Evolutionary conservation across 805 yeast species (phyloP).

Genomic region (Priceomyces medius): DNA sequence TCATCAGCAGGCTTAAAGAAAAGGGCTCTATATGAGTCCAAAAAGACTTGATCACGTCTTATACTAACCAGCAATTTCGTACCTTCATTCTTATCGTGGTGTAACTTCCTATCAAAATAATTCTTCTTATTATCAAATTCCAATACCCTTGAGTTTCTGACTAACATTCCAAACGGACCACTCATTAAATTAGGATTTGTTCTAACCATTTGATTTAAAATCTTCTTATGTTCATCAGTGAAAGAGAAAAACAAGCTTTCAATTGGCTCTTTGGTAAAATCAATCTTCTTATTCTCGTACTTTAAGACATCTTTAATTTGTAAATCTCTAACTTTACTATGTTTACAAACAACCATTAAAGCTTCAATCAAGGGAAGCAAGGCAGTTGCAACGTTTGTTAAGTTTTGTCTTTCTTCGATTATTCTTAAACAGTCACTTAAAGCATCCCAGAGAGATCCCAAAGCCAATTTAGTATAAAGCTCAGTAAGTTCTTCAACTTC

Average conservation of each 20-base stretch:
- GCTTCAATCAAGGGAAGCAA: slow-evolving; percentile 86
- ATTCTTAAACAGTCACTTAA: slow-evolving; percentile 68
- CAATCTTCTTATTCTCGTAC: slow-evolving; percentile 62
- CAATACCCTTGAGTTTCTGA: slow-evolving; percentile 80
- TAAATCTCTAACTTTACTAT: slow-evolving; percentile 60
- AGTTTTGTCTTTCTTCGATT: slow-evolving; percentile 56
- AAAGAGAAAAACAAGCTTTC: slow-evolving; percentile 80
- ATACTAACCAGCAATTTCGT: slow-evolving; percentile 63
- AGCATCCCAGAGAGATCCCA: slow-evolving; percentile 84
- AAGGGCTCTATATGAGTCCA: slow-evolving; percentile 82
- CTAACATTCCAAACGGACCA: slow-evolving; percentile 90
- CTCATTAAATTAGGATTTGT: slow-evolving; percentile 90
- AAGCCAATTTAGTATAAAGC: slow-evolving; percentile 63
- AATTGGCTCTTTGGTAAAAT: slow-evolving; percentile 71
- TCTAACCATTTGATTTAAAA: slow-evolving; percentile 87
- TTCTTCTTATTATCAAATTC: slow-evolving; percentile 93
- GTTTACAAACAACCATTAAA: slow-evolving; percentile 94
- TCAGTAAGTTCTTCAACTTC: slow-evolving; percentile 51
- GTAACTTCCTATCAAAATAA: slow-evolving; percentile 76
- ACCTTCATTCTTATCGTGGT: slow-evolving; percentile 44
- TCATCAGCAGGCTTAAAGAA: slow-evolving; percentile 77
- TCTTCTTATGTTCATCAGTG: slow-evolving; percentile 83
- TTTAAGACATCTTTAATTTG: slow-evolving; percentile 55
- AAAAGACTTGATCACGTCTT: slow-evolving; percentile 85
- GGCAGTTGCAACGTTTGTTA: slow-evolving; percentile 64